Evolutionary conservation across 2,329 filamentous ascomycete species (phyloP).

Genomic region (Trichoderma sp.): DNA sequence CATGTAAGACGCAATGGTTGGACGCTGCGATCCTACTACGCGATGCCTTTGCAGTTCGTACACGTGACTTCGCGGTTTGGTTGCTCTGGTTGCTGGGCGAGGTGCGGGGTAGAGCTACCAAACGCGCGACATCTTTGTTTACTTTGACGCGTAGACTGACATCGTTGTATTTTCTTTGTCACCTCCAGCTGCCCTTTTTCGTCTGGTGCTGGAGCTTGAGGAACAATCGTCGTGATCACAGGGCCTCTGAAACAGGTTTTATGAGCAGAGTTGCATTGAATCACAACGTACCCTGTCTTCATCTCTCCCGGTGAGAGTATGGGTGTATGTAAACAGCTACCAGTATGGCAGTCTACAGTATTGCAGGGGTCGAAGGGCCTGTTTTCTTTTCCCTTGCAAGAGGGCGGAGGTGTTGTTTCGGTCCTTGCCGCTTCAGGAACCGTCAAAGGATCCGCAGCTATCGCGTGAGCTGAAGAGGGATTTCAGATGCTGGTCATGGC

Average conservation of each 20-base stretch:
- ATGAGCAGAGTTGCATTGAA: conserved; percentile 36
- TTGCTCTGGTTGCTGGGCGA: conserved; percentile 29
- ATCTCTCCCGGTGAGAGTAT: conserved; percentile 33
- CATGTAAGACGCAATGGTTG: background rate
- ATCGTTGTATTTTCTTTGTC: conserved; percentile 7
- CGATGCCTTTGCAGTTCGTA: background rate
- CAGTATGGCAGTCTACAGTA: background rate
- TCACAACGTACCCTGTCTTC: conserved; percentile 34
- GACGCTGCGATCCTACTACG: background rate
- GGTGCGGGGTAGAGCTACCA: conserved; percentile 19
- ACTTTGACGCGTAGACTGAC: conserved; percentile 29
- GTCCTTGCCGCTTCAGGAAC: conserved; percentile 23
- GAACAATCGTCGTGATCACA: conserved; percentile 20
- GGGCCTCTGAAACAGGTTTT: conserved; percentile 36
- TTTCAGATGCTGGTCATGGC: conserved; percentile 3
- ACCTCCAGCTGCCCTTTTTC: background rate
- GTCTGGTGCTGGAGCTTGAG: background rate
- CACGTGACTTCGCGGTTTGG: conserved; percentile 33
- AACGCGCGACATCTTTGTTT: conserved; percentile 34
- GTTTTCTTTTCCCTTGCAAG: conserved; percentile 17
- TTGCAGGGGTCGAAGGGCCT: background rate
- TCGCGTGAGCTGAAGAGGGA: conserved; percentile 24
- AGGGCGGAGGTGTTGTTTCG: conserved; percentile 17
- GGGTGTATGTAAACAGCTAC: background rate
- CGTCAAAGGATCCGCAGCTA: conserved; percentile 16